Base-by-base conservation (phyloP, 169 alveolate species). In the Plasmodium malariae region DNA sequence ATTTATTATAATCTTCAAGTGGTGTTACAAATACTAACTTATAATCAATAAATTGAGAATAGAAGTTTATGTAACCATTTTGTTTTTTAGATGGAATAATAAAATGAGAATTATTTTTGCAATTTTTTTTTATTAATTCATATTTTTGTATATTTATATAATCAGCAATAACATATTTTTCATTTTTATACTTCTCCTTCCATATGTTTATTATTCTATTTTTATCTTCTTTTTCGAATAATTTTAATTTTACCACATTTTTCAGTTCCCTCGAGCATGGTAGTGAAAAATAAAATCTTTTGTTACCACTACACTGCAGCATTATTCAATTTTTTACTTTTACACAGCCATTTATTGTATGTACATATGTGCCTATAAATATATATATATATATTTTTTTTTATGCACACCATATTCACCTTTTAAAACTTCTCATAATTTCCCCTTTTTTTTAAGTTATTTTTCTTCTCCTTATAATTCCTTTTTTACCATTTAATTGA, bases 21-120 rank as follows among this genome's bases (percentile, higher is more conserved):
- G 89, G 57, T 24, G 89, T 76, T 4, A 76, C 21, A 54, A 76
- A 76, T 34, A 76, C 43, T 54, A 76, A 54, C 55, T 76, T 76
- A 21, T n/a, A 7, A 69, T 76, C 89, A 45, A 76, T 63, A 62
- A 76, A 76, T 63, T 76, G 89, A 17, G 63, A 62, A 26, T 76
- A 76, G 32, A 62, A 76, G 45, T 60, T 76, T 76, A 62, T 76
- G 37, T 76, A 76, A n/a, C 89, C 89, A 76, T 76, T 76, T 62
- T 76, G 70, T 37, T 76, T 76, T 55, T 49, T 76, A 62, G 26
- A 55, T 60, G 89, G 89, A 43, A 76, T 76, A 48, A 76, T 76
- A 48, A 76, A 76, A 76, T 76, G 89, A 17, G 89, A 62, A 62
- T 76, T 76, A 62, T 62, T 76, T 76, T 76, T 76, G 26, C 89